Evolutionary conservation across 805 yeast species (phyloP).

Genomic region (Barnettozyma botsteinii): DNA sequence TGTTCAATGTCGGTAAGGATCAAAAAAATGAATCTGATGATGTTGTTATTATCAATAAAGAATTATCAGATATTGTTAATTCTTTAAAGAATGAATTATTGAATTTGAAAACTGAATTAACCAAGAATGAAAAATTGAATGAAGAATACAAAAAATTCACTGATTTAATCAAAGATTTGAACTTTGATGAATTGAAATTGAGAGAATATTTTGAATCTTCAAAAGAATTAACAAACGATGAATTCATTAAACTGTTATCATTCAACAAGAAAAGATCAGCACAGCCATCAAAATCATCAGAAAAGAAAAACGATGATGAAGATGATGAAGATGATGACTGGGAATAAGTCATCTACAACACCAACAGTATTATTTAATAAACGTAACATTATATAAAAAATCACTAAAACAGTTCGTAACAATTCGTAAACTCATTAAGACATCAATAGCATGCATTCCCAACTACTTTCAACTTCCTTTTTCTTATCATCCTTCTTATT

Average conservation of each 20-base stretch:
- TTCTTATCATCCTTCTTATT: no score
- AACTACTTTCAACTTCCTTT: not conserved
- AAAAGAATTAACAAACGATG: not conserved
- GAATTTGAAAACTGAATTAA: not conserved
- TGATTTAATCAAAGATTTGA: no score
- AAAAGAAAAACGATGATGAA: constrained; percentile 17
- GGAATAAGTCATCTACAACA: constrained; percentile 2
- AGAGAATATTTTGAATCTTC: constrained; percentile 40
- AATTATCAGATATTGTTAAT: constrained; percentile 30
- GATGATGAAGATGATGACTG: constrained; percentile 12
- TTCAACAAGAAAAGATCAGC: constrained; percentile 6
- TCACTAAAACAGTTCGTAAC: no score
- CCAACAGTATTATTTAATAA: not conserved
- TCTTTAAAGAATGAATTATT: not conserved
- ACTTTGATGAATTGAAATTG: not conserved
- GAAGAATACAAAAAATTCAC: not conserved
- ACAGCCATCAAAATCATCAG: constrained; percentile 12
- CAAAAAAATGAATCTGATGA: constrained; percentile 36
- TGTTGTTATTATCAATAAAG: constrained; percentile 28
- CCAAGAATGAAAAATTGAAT: not conserved
- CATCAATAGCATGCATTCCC: not conserved
- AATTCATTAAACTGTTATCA: not conserved
- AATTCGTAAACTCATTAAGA: no score
- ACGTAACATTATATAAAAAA: not conserved
- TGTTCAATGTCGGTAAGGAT: constrained; percentile 37